Conservation (phyloP, 2,329 filamentous ascomycete species). For the Neodidymelliopsis sp. region DNA sequence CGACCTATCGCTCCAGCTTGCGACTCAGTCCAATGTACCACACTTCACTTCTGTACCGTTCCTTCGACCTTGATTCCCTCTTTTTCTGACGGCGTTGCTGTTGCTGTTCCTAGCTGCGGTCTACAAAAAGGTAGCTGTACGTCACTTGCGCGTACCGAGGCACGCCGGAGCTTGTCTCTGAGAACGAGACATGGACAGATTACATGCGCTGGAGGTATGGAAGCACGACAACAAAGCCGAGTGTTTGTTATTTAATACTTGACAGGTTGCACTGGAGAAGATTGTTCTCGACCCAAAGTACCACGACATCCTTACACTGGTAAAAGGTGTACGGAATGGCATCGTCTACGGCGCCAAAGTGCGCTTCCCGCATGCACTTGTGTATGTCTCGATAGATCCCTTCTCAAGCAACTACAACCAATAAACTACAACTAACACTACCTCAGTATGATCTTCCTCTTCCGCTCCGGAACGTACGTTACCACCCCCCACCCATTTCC, state of each 20-base stretch:
- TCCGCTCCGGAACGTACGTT: conserved; percentile 86
- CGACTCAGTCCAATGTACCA: conserved; percentile 16
- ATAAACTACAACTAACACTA: conserved; percentile 14
- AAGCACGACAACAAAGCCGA: background rate
- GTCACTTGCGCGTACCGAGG: conserved; percentile 35
- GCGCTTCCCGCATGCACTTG: conserved; percentile 95
- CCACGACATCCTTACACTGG: conserved; percentile 81
- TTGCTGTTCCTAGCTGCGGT: background rate
- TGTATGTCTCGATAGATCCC: conserved; percentile 58
- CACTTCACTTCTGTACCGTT: background rate
- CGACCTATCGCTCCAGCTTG: conserved; percentile 14
- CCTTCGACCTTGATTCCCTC: background rate
- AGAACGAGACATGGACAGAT: conserved; percentile 37
- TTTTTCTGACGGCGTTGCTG: background rate
- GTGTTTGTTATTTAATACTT: conserved; percentile 7
- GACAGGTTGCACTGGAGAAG: conserved; percentile 74
- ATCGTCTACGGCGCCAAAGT: conserved; percentile 97
- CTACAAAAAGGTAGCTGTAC: background rate
- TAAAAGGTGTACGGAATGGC: conserved; percentile 96
- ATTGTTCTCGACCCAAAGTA: conserved; percentile 83
- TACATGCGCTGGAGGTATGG: conserved; percentile 44
- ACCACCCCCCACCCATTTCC: background rate
- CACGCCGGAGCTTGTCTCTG: conserved; percentile 18
- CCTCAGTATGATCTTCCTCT: conserved; percentile 91
- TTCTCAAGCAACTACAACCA: background rate